Conservation (phyloP, 2,329 filamentous ascomycete genomes). For the Penicillium sclerotiorum region DNA sequence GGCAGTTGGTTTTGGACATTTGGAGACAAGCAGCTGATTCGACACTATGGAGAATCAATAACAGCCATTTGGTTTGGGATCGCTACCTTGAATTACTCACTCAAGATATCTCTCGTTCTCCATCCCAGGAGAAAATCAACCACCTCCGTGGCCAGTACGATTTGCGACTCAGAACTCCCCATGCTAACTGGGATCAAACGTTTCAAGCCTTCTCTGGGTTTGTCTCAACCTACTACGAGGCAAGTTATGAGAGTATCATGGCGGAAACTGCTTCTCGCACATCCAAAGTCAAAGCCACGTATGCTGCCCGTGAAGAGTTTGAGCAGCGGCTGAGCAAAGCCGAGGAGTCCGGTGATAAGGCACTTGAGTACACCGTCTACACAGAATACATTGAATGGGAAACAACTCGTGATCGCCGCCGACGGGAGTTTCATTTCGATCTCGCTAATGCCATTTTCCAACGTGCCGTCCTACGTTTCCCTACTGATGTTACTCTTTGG, state of each 20-base stretch:
- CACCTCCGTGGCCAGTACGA: conserved; percentile 56
- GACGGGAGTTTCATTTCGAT: conserved; percentile 51
- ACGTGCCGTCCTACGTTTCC: conserved; percentile 73
- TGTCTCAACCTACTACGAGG: conserved; percentile 57
- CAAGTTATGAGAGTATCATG: conserved; percentile 62
- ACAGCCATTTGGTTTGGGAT: conserved; percentile 65
- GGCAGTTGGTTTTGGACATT: conserved; percentile 57
- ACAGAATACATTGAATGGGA: conserved; percentile 85
- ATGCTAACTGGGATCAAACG: conserved; percentile 62
- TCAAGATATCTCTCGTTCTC: conserved; percentile 54
- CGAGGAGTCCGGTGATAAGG: conserved; percentile 53
- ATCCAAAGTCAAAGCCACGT: conserved; percentile 57
- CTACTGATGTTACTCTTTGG: conserved; percentile 76
- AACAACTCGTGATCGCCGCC: conserved; percentile 59
- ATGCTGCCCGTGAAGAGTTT: conserved; percentile 55
- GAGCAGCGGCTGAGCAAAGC: conserved; percentile 59
- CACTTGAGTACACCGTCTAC: conserved; percentile 56
- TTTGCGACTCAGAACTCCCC: conserved; percentile 59
- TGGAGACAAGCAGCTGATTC: conserved; percentile 59
- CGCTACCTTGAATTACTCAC: conserved; percentile 59
- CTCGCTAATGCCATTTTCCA: conserved; percentile 70
- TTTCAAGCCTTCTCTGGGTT: conserved; percentile 63
- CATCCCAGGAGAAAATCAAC: conserved; percentile 52
- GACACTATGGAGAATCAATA: conserved; percentile 63
- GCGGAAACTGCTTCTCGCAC: conserved; percentile 55